Evolutionary conservation across 179 eudicot genomes (phyloP), one percentile per base, ranked within the genome.

Genomic region (Beta corolliflora): DNA sequence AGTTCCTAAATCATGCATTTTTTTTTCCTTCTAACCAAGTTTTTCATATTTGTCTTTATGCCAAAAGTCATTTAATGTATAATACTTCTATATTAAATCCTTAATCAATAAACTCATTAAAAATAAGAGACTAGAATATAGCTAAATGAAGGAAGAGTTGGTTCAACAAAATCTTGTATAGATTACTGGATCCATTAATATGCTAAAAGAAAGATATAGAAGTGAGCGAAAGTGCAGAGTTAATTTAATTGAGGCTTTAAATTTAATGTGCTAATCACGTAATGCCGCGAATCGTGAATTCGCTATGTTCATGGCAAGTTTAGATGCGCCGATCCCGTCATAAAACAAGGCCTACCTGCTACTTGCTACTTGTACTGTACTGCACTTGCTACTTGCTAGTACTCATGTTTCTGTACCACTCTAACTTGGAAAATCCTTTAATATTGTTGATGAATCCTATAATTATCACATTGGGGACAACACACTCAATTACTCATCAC

Each of bases 401-500:
- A 36, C 41, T 36, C 41, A 48, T 48, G 4, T 46, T 7, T 46
- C 50, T 46, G 50, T 7, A 48, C 52, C 9, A 48, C 52, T 64
- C 16, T 29, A 29, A 29, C 69, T 64, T 64, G 21, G 23, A 41
- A 36, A 41, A 41, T 68, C 23, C 21, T 13, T 66, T 31, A 67
- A 9, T 67, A 36, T 65, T 7, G 5, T 1, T 21, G 6, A 2
- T 14, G 2, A 67, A 15, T 67, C 14, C 50, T 12, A n/a, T 70
- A n/a, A 70, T 46, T 70, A 48, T 48, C 52, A 9, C 5, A 16
- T 74, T 74, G 77, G 77, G 15, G 77, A 56, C 66, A 54, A 56
- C 77, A 55, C 29, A 74, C 52, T 74, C 77, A 74, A 55, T 73
- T 73, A 29, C 36, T 54, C 77, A 25, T 74, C 52, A 74, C 65